These are phyloP conservation scores for Fusarium tanahbumbuense DNA, from an alignment of 2,329 filamentous ascomycete genomes.

Conservation along the genomic window DNA sequence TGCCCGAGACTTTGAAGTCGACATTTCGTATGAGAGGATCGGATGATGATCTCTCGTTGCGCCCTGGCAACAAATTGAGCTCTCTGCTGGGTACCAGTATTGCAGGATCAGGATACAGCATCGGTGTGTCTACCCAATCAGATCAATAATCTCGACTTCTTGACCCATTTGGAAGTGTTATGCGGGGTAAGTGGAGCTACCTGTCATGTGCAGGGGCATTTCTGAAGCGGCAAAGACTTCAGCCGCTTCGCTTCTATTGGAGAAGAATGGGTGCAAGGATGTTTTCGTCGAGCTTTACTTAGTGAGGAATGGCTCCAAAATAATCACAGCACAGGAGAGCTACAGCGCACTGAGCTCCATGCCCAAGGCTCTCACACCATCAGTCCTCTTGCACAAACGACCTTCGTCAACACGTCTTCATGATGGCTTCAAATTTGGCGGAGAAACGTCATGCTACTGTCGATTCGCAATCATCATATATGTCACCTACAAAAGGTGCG, in stretches of 20 bases:
- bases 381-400: no score
- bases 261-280: neutral
- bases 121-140: neutral
- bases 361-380: neutral
- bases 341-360: neutral
- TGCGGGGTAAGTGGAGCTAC: neutral
- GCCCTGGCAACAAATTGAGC: no score
- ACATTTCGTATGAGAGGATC: neutral
- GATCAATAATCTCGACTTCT: neutral
- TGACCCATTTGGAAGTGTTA: neutral
- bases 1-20: neutral
- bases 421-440: neutral
- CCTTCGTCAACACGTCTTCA: neutral
- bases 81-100: neutral
- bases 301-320: neutral
- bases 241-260: neutral
- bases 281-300: neutral
- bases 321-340: neutral
- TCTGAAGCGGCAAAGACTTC: slow-evolving; percentile 4
- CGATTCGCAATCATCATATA: neutral
- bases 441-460: neutral
- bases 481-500: neutral
- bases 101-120: neutral
- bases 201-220: neutral
- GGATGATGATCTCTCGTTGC: neutral